These are phyloP conservation scores for Ananas comosus DNA, from an alignment of 176 grass and related monocot genomes.

Conservation along the genomic window DNA sequence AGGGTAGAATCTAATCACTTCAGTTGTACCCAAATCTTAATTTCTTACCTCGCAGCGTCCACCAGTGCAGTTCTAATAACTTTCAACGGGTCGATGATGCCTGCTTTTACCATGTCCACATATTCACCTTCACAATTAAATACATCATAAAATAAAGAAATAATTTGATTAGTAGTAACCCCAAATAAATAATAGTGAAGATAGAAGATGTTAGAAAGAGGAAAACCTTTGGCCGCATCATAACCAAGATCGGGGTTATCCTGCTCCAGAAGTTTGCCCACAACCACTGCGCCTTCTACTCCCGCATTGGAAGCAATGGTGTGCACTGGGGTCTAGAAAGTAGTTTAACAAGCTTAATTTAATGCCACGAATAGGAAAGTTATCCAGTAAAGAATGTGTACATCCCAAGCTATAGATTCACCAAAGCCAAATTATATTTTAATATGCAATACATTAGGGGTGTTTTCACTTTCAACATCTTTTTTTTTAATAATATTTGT, in stretches of 20 bases:
- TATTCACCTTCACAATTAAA: constrained; percentile 9
- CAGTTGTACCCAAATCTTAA: not conserved
- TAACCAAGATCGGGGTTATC: constrained; percentile 23
- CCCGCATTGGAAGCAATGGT: constrained; percentile 22
- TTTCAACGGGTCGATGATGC: constrained; percentile 22
- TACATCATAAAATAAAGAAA: not conserved
- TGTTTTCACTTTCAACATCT: too few relatives aligned
- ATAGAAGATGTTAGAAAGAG: not conserved
- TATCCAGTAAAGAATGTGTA: not conserved
- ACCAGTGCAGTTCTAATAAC: constrained; percentile 23
- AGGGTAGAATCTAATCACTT: not conserved
- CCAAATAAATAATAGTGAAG: not conserved
- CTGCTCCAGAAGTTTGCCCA: constrained; percentile 21
- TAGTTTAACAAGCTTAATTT: not conserved
- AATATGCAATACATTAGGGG: too few relatives aligned
- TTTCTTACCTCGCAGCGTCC: constrained; percentile 13
- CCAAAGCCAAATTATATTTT: not conserved
- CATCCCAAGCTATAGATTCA: not conserved
- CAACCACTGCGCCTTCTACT: constrained; percentile 15
- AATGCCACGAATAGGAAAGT: not conserved
- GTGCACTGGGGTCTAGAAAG: constrained; percentile 12
- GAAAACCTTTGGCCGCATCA: constrained; percentile 22
- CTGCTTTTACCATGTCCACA: constrained; percentile 20
- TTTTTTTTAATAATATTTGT: too few relatives aligned
- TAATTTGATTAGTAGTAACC: not conserved